These are phyloP conservation scores for Diaporthe ampelina DNA, from an alignment of 2,329 filamentous ascomycete species.

Conservation along the genomic window DNA sequence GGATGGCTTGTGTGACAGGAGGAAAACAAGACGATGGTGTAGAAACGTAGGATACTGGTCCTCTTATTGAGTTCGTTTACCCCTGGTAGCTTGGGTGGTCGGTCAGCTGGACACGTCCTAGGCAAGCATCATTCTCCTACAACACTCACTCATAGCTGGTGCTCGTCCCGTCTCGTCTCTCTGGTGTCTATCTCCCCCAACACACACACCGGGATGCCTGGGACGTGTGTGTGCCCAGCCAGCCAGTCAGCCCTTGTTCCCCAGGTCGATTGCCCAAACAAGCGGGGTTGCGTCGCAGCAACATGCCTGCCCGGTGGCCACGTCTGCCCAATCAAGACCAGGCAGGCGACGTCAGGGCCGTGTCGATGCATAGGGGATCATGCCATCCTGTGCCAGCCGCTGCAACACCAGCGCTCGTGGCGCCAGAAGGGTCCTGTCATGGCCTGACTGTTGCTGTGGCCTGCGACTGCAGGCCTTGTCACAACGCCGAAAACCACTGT, in stretches of 20 bases:
- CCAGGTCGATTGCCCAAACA: conserved; percentile 18
- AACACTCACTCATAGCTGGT: background rate
- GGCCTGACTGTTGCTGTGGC: conserved; percentile 22
- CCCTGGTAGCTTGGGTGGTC: conserved; percentile 4
- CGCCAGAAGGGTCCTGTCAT: conserved; percentile 23
- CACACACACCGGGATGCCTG: background rate
- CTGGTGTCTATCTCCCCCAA: background rate
- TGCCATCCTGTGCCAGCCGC: conserved; percentile 20
- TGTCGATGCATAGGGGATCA: conserved; percentile 28
- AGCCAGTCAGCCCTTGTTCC: background rate
- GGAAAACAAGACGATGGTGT: background rate
- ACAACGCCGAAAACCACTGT: background rate
- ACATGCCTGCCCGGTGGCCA: conserved; percentile 15
- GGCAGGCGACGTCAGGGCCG: conserved; percentile 22
- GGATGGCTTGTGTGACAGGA: background rate
- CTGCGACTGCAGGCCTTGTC: background rate
- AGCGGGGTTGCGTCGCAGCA: conserved; percentile 34
- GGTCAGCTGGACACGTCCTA: conserved; percentile 15
- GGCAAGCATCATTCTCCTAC: conserved; percentile 31
- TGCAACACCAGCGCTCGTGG: conserved; percentile 20
- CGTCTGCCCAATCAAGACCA: conserved; percentile 25
- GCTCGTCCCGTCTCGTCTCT: background rate
- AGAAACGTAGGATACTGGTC: background rate
- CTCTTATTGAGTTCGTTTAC: conserved; percentile 18
- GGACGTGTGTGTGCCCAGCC: background rate